Base-by-base conservation (phyloP, 163 green algal species). In the Volvox carteri region DNA sequence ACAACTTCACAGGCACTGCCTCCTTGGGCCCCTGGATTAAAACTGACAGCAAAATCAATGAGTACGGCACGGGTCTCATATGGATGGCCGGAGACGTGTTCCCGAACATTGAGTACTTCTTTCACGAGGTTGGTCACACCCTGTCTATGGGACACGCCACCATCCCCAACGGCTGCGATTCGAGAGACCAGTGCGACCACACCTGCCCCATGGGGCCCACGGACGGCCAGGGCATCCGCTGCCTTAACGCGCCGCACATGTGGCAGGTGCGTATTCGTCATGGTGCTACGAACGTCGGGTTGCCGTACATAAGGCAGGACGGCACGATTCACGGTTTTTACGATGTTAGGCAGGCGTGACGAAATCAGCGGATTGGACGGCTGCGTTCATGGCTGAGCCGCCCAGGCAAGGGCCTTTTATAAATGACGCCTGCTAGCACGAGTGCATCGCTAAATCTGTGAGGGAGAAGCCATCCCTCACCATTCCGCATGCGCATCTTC, bases 111-210 rank as follows among this genome's bases (percentile, higher is more conserved):
- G 81, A 79, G 65, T 21, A 56, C 46, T 21, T 87, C 62, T 87
- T 87, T 33, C 81, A 87, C 33, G 81, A 87, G 48, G 33, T 79
- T 16, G 65, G 65, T 18, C 81, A 87, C 81, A 87, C 65, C 7
- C 21, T 87, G 46, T 21, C 21, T n/a, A 30, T 79, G 65, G 81
- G 62, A 30, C 81, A 87, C 44, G 81, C 81, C 23, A 21, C 70
- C 44, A n/a, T 79, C 28, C 30, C 65, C 3, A 46, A 33, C 30
- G 81, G 81, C 4, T 87, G 65, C 44, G 44, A 41, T 25, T 8
- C n/a, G n/a, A 7, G 2, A 30, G 81, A 87, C 81, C 81, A 87
- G 46, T 87, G 81, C 65, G 81, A 87, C 67, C 76, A 78, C 81
- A 70, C 65, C 2, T 87, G 81, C 35, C 41, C 46, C 46, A 87